These are phyloP conservation scores for Alternaria infectoria DNA, from an alignment of 2,329 filamentous ascomycete genomes.

Conservation along the genomic window DNA sequence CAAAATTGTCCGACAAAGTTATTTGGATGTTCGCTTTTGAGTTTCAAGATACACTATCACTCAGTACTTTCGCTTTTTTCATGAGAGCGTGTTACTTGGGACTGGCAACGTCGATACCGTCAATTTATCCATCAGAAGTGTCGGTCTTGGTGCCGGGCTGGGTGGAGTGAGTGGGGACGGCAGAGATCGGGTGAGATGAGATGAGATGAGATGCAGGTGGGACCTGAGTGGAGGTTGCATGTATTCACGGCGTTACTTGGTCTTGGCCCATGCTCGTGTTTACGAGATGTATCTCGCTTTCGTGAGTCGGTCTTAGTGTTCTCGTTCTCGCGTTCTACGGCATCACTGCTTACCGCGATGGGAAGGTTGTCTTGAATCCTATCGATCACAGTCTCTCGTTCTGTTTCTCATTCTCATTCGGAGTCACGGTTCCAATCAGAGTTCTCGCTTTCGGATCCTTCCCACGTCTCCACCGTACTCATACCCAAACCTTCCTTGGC, in stretches of 20 bases:
- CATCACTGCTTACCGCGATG: not conserved
- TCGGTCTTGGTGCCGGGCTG: not conserved
- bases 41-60: not conserved
- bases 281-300: not conserved
- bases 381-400: not conserved
- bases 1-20: not conserved
- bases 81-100: not conserved
- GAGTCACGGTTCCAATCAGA: not conserved
- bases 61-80: not conserved
- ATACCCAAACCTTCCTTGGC: not conserved
- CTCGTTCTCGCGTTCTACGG: not conserved
- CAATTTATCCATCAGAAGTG: not conserved
- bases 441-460: not conserved
- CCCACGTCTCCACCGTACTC: not conserved
- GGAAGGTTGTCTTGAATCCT: not conserved
- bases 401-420: not conserved
- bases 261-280: not conserved
- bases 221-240: not conserved
- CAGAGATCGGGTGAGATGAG: not conserved
- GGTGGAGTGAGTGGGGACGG: not conserved
- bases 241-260: not conserved
- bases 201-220: not conserved
- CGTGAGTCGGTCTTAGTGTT: not conserved
- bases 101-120: not conserved
- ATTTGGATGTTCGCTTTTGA: not conserved